phyloP scores from a whole-genome alignment of 2,329 filamentous ascomycete species.

The Penicillium brasilianum region DNA sequence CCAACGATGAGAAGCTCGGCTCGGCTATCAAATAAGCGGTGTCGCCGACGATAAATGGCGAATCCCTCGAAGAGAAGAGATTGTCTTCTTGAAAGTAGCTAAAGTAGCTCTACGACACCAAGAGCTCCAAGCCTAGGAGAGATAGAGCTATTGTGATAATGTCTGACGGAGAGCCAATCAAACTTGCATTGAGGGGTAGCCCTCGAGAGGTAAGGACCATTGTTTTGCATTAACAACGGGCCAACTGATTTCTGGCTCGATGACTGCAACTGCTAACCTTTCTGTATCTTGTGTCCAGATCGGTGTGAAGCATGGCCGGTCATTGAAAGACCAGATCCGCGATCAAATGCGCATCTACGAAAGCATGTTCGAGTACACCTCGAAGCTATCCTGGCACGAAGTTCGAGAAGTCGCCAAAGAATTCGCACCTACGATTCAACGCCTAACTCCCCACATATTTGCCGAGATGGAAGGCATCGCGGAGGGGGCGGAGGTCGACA shows the following conservation, averaged over 20 bases:
- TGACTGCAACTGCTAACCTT: neutral
- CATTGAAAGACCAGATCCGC: constrained; percentile 47
- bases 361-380: constrained; percentile 53
- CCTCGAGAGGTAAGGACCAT: constrained; percentile 32
- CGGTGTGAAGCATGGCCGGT: constrained; percentile 53
- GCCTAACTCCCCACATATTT: constrained; percentile 44
- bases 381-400: constrained; percentile 52
- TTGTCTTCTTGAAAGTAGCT: neutral
- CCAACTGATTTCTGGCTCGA: neutral
- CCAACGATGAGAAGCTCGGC: constrained; percentile 22
- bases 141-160: constrained; percentile 50
- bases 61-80: too few species aligned
- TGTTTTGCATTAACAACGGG: neutral
- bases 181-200: constrained; percentile 32
- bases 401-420: constrained; percentile 53
- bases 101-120: too few species aligned
- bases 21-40: constrained; percentile 8
- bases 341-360: constrained; percentile 56
- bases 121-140: neutral
- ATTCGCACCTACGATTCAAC: constrained; percentile 54
- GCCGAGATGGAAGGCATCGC: constrained; percentile 60
- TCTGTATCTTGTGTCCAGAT: constrained; percentile 44
- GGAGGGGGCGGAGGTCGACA: constrained; percentile 54
- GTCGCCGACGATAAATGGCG: neutral
- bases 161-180: constrained; percentile 34